Base-by-base conservation (phyloP, 1,284 basidiomycete species). In the Austroboletus novae-zelandiae region DNA sequence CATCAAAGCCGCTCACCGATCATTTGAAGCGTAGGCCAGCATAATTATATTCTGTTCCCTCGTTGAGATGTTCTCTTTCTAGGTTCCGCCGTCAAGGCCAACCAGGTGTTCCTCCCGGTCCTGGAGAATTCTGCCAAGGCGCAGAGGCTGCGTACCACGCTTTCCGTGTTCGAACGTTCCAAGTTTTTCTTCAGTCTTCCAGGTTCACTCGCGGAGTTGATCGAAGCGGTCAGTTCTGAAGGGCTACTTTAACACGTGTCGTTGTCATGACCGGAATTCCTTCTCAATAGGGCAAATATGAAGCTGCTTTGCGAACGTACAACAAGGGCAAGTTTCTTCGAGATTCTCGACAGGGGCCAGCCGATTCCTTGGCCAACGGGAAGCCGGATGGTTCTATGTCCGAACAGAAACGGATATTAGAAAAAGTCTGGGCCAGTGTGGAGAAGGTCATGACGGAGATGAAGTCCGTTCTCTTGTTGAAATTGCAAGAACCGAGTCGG, bases 141-240 rank as follows among this genome's bases (percentile, higher is more conserved):
- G 4, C 86, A 93, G 65, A 94, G 96, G 69, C 75, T 99, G 9
- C 84, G 94, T 25, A 92, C 89, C 1, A 98, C 97, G 0, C 80
- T 99, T 13, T 89, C 91, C 37, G 93, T 99, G 8, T 98, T 99
- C 60, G 96, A 99, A 59, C 83, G 94, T 43, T 95, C 91, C 50
- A 97, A 95, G 62, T 99, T 98, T 79, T 94, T 99, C 69, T 99
- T 99, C 80, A 98, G 98, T 64, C 78, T 99, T 18, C 96, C 97
- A 0, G 89, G 91, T 20, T 87, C 89, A 40, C 80, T 99, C n/a
- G 81, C 91, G 23, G 96, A 97, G 66, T 88, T 82, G 17, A 90
- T 99, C 45, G 87, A 94, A 71, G 86, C 86, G 52, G 91, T 93
- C 61, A 57, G 86, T 27, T 76, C 9, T 25, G 46, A 20, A 43